Conservation (phyloP, 2,329 filamentous ascomycete genomes). For the Cytospora chrysosperma region DNA sequence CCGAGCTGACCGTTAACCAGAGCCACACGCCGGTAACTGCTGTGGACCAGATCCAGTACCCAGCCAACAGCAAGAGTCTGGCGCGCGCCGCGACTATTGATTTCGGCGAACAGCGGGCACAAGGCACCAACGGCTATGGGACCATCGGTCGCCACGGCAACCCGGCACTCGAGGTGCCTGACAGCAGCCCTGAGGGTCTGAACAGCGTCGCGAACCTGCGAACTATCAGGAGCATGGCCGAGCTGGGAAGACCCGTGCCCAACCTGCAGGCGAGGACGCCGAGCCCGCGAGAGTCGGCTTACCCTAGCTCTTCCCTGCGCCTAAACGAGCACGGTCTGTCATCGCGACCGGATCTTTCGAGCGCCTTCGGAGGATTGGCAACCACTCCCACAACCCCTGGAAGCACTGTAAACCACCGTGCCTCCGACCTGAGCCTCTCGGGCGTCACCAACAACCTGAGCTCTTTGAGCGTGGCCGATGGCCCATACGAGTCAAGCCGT, state of each 20-base stretch:
- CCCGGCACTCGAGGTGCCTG: constrained; percentile 78
- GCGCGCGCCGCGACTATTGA: constrained; percentile 97
- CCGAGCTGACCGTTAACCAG: constrained; percentile 81
- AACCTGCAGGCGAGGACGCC: constrained; percentile 22
- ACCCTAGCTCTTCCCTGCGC: constrained; percentile 20
- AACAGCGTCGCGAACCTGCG: constrained; percentile 76
- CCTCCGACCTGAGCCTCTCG: constrained; percentile 35
- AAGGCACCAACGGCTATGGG: constrained; percentile 65
- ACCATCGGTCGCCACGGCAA: constrained; percentile 73
- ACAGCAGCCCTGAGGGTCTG: constrained; percentile 66
- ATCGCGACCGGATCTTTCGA: constrained; percentile 20
- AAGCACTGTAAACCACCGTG: constrained; percentile 28
- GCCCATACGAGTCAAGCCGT: constrained; percentile 48
- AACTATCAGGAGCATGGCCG: constrained; percentile 94
- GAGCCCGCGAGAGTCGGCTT: constrained; percentile 20
- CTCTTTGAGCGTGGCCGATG: constrained; percentile 47
- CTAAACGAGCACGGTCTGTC: constrained; percentile 22
- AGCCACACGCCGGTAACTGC: constrained; percentile 44
- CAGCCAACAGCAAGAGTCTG: constrained; percentile 69
- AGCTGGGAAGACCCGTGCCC: constrained; percentile 49
- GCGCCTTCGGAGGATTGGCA: constrained; percentile 13
- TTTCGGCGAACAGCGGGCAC: constrained; percentile 72
- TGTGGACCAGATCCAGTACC: constrained; percentile 24
- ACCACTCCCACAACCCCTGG: constrained; percentile 38
- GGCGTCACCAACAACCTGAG: constrained; percentile 45